Base-by-base conservation (phyloP, 148 eudicot genomes). In the Dianthus caryophyllus region DNA sequence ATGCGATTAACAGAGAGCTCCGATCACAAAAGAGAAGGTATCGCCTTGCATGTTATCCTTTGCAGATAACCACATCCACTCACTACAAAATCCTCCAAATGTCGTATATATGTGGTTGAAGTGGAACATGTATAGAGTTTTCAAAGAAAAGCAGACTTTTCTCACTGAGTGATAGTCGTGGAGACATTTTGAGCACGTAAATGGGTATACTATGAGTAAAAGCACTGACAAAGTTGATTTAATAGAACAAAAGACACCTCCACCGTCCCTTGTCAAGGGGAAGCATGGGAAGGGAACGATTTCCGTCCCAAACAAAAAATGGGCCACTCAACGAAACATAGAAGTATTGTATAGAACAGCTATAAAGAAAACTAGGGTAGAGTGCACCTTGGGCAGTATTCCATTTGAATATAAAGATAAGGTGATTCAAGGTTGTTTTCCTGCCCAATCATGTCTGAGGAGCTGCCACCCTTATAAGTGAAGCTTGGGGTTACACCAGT, bases 381-480 rank as follows among this genome's bases (percentile, higher is more conserved):
- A 71, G 61, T 70, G 68, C 71, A 94, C 98, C 98, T 87, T 66
- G 98, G 97, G 80, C 98, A 94, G 60, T 88, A 94, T 77, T 94
- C 98, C 98, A 94, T 94, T 79, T 94, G 98, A 71, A 94, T 94
- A 64, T 94, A 94, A 57, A 94, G 87, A 66, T 80, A 94, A 22
- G 97, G 92, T 64, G 89, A 87, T 70, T 86, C 96, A 68, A 82
- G 70, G 76, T 66, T 74, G 73, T 73, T 76, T 66, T 80, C 96
- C 56, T 67, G 60, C 54, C 77, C 87, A 75, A 25, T 58, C 12
- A 73, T 50, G 51, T 88, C 90, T 15, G 86, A 70, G 9, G 79
- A 76, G 83, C 85, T 86, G 18, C 79, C 80, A 72, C 69, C 92
- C 77, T 43, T 79, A 73, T 73, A 66, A 69, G 84, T 84, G 71